phyloP scores from a whole-genome alignment of 495 filamentous ascomycete species.

The Penicillium psychrofluorescens region DNA sequence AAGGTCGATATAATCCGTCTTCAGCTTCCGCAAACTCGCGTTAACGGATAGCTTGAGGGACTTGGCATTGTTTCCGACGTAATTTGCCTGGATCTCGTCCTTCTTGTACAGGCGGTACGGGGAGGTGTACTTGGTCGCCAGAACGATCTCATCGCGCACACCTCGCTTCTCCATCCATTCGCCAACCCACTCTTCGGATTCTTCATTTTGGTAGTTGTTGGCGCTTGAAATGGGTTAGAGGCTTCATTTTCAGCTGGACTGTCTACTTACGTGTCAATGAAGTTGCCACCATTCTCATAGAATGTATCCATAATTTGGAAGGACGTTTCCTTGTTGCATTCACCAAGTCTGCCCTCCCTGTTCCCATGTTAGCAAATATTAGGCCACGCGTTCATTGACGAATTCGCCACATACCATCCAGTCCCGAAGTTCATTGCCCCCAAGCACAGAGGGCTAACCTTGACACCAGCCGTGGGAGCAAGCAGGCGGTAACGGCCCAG shows the following conservation, averaged over 20 bases:
- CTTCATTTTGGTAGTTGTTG: conserved; percentile 61
- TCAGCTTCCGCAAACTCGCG: conserved; percentile 49
- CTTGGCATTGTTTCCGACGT: conserved; percentile 52
- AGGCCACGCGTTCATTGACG: no score
- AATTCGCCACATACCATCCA: conserved; percentile 28
- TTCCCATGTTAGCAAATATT: background rate
- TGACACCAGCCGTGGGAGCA: conserved; percentile 48
- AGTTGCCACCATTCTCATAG: conserved; percentile 64
- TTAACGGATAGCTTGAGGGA: conserved; percentile 47
- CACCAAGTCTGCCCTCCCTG: conserved; percentile 43
- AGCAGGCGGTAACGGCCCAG: conserved; percentile 54
- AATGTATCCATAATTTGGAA: conserved; percentile 62
- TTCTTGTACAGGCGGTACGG: conserved; percentile 17
- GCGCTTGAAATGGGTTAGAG: conserved; percentile 16
- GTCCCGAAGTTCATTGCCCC: conserved; percentile 59
- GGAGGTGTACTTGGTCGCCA: conserved; percentile 66
- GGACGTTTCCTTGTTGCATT: conserved; percentile 52
- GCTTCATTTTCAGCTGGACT: no score
- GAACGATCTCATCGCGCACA: conserved; percentile 54
- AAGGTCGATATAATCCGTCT: conserved; percentile 60
- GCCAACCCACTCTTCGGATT: conserved; percentile 67
- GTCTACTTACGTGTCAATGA: conserved; percentile 55
- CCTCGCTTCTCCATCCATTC: conserved; percentile 61
- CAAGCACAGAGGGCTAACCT: conserved; percentile 54
- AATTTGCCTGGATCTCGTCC: conserved; percentile 46